These are phyloP conservation scores for Tothia fuscella DNA, from an alignment of 2,329 filamentous ascomycete genomes.

Conservation along the genomic window DNA sequence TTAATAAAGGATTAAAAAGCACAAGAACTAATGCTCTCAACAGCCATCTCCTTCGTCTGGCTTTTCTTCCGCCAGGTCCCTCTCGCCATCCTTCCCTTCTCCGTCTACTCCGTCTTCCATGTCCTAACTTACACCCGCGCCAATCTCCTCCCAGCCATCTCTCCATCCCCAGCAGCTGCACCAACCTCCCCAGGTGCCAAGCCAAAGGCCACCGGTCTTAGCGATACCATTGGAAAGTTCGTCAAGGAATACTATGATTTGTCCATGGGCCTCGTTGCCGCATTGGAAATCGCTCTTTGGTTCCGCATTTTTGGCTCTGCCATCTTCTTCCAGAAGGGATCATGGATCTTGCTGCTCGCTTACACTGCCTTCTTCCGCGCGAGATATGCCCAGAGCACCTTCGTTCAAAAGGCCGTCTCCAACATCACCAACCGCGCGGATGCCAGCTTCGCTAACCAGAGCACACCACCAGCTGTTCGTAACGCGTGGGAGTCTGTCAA, in stretches of 20 bases:
- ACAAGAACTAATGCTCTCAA: conserved; percentile 12
- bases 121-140: conserved; percentile 92
- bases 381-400: conserved; percentile 77
- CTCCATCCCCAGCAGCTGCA: conserved; percentile 45
- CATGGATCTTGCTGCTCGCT: conserved; percentile 73
- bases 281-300: conserved; percentile 81
- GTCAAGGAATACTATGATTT: conserved; percentile 97
- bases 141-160: conserved; percentile 81
- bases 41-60: conserved; percentile 92
- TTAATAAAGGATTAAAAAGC: conserved; percentile 8
- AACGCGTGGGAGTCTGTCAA: conserved; percentile 75
- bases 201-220: conserved; percentile 49
- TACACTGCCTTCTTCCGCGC: conserved; percentile 92
- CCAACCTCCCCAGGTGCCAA: conserved; percentile 45
- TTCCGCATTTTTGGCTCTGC: conserved; percentile 69
- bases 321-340: conserved; percentile 77
- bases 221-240: conserved; percentile 78
- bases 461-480: conserved; percentile 66
- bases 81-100: conserved; percentile 83
- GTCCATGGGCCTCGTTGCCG: conserved; percentile 86
- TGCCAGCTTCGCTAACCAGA: conserved; percentile 72
- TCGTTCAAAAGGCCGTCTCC: conserved; percentile 74
- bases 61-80: conserved; percentile 82
- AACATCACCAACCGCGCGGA: conserved; percentile 66
- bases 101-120: conserved; percentile 97